A percentile compares a stretch with the other conserved stretches of the same genome.
Conservation (phyloP, 2,329 filamentous ascomycete species). For the Neophaeococcomyces mojaviensis region DNA sequence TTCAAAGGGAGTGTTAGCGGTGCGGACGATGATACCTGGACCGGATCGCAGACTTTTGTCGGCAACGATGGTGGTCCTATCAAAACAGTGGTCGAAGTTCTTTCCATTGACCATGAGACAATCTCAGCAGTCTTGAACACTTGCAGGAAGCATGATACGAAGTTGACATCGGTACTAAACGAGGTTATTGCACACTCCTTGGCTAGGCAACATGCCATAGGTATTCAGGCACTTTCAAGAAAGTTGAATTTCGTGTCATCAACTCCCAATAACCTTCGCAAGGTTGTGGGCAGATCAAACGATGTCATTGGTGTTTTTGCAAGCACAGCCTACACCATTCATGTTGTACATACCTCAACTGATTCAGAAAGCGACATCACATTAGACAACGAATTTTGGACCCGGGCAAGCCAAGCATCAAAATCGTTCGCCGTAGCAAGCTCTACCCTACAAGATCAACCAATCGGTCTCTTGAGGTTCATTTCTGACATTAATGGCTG, state of each 20-base stretch:
- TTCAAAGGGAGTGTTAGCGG: conserved; percentile 26
- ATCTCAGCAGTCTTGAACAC: conserved; percentile 25
- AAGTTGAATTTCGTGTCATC: conserved; percentile 28
- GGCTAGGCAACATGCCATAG: neutral
- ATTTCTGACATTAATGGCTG: conserved; percentile 34
- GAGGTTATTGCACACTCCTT: conserved; percentile 28
- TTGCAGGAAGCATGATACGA: conserved; percentile 30
- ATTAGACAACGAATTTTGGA: conserved; percentile 29
- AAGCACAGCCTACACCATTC: conserved; percentile 25
- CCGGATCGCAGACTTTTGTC: conserved; percentile 19
- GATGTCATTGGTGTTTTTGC: conserved; percentile 34
- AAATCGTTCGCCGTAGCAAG: conserved; percentile 28
- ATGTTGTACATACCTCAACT: conserved; percentile 13
- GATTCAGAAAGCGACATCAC: neutral
- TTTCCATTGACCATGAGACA: conserved; percentile 26
- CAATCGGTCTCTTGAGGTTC: conserved; percentile 39
- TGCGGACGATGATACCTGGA: conserved; percentile 29
- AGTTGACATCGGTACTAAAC: conserved; percentile 37
- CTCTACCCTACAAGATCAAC: conserved; percentile 30
- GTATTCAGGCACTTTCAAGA: conserved; percentile 19
- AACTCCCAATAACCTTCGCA: conserved; percentile 37
- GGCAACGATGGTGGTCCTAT: neutral
- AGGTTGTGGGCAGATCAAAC: conserved; percentile 25
- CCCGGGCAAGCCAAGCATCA: conserved; percentile 27
- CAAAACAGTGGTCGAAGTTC: conserved; percentile 27